Percentiles rank a stretch among this genome's conserved stretches.
Evolutionary conservation across 495 filamentous ascomycete species (phyloP).

Genomic region (Halenospora varia): DNA sequence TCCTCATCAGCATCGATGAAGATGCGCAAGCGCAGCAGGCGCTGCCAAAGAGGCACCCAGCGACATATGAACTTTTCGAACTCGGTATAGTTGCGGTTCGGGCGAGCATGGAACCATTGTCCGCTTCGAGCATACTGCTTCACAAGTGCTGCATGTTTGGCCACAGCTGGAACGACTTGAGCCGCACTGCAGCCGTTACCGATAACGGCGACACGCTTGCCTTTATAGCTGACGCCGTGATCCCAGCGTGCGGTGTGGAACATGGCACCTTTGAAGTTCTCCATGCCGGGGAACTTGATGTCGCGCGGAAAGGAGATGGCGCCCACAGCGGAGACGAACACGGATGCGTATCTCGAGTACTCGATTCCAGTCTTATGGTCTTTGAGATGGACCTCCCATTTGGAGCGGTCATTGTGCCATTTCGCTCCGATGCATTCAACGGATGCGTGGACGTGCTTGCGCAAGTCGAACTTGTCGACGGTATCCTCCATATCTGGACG

Average conservation of each 20-base stretch:
- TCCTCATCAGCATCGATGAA: conserved; percentile 27
- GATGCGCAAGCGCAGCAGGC: conserved; percentile 24
- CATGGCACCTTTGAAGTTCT: conserved; percentile 49
- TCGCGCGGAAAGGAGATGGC: conserved; percentile 20
- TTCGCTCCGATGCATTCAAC: conserved; percentile 24
- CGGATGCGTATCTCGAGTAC: conserved; percentile 16
- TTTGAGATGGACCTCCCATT: conserved; percentile 27
- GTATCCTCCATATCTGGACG: conserved; percentile 35
- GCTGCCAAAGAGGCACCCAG: conserved; percentile 26
- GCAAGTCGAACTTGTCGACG: conserved; percentile 32
- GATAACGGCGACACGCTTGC: conserved; percentile 54
- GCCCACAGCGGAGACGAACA: conserved; percentile 27
- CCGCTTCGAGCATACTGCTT: conserved; percentile 33
- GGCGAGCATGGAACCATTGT: conserved; percentile 36
- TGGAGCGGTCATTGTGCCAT: conserved; percentile 24
- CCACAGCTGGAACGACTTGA: conserved; percentile 38
- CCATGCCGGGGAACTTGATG: conserved; percentile 46
- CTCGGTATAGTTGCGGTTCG: conserved; percentile 17
- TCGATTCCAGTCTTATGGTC: conserved; percentile 22
- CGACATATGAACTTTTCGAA: conserved; percentile 24
- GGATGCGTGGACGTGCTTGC: conserved; percentile 21
- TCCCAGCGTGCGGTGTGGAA: conserved; percentile 59
- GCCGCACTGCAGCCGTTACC: conserved; percentile 57
- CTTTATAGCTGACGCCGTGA: conserved; percentile 35
- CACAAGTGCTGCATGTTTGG: conserved; percentile 21